Conservation (phyloP, 2,329 filamentous ascomycete genomes). For the Colletotrichum sojae region DNA sequence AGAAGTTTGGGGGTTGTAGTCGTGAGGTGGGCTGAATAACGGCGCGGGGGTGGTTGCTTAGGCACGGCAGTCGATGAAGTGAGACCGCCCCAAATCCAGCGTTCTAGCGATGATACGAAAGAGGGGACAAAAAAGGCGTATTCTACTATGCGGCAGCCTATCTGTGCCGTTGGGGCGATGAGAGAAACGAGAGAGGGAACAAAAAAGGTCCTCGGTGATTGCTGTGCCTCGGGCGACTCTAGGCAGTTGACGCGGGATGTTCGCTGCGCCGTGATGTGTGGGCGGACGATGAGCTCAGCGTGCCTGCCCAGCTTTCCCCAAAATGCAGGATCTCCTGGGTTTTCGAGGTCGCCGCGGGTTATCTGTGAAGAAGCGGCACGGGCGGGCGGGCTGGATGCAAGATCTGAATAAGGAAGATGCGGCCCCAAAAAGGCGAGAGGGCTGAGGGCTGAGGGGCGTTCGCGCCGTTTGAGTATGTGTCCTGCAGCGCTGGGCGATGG, state of each 20-base stretch:
- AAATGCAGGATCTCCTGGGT: background rate
- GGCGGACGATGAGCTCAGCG: too few species aligned
- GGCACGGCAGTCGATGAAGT: too few species aligned
- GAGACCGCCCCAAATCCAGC: too few species aligned
- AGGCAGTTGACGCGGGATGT: background rate
- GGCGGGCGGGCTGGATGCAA: background rate
- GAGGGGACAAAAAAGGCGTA: too few species aligned
- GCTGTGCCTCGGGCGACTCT: background rate
- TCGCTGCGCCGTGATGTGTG: too few species aligned
- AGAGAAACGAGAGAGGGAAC: background rate
- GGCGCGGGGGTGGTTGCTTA: background rate
- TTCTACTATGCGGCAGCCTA: background rate
- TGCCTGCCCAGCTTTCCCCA: too few species aligned
- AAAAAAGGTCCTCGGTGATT: too few species aligned
- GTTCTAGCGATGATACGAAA: too few species aligned
- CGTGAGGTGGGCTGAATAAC: background rate
- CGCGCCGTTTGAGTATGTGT: too few species aligned
- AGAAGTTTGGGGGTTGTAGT: background rate
- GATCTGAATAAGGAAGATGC: background rate
- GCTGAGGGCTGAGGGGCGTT: too few species aligned
- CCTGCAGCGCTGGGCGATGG: too few species aligned
- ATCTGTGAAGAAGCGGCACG: background rate
- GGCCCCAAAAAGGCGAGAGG: background rate
- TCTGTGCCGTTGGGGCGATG: background rate
- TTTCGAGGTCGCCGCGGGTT: background rate